Base-by-base conservation (phyloP, 441 rosid species). In the Adansonia rubrostipa region DNA sequence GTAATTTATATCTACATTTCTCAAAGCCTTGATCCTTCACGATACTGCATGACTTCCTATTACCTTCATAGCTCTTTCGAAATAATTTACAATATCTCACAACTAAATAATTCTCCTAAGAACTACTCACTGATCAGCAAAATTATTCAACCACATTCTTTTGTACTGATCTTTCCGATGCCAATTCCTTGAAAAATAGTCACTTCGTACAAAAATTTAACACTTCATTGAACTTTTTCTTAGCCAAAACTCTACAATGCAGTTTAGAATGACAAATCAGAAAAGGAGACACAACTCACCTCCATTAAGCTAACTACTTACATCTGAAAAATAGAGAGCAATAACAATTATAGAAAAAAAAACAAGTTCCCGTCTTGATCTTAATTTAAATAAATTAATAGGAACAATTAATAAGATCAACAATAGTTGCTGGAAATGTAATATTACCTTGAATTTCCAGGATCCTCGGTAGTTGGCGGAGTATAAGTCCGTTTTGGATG, bases 401-500 rank as follows among this genome's bases (percentile, higher is more conserved):
- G 44, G 19, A 63, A 63, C 17, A 2, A 5, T 62, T 33, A 61
- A 10, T 9, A 60, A 9, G 64, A 61, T 61, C 14, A 61, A 4
- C 5, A 22, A 22, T 65, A 20, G 14, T 53, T 33, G 75, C 20
- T 14, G 10, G 44, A 72, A 36, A 56, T 11, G n/a, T 33, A 36
- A 20, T 54, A 33, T 72, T 74, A 96, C 97, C 98, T 93, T 5
- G 98, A 90, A 83, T 85, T 87, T 13, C 92, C 93, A 42, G 94
- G 95, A 89, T 96, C 99, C 22, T 94, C 97, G 14, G 97, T 94
- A 50, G 96, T 91, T 40, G 94, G 95, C 15, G 95, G 97, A 82
- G 95, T 82, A 73, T 96, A 96, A 9, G 88, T 76, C 9, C 93
- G 94, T 77, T 88, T 88, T 10, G 87, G 89, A 78, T 91, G 83